These are phyloP conservation scores for Cutaneotrichosporon dermatis DNA, from an alignment of 1,284 basidiomycete genomes.

Conservation along the genomic window DNA sequence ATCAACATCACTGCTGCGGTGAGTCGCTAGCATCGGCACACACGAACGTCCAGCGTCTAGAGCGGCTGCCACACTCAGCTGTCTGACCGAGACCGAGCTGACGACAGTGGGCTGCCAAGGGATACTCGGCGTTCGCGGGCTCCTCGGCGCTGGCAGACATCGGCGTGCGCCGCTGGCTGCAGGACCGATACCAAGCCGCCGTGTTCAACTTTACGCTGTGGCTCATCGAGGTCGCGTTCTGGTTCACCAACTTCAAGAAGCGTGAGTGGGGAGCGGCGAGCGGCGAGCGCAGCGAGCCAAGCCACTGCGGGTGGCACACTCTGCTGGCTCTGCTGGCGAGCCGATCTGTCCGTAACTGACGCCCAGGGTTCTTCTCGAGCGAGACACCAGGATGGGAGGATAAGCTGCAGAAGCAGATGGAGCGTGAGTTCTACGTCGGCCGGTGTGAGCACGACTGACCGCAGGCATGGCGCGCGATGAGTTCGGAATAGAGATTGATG, in stretches of 20 bases:
- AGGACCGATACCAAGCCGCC: slow-evolving; percentile 43
- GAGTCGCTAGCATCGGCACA: slow-evolving; percentile 6
- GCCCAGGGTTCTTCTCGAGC: neutral
- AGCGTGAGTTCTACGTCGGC: slow-evolving; percentile 3
- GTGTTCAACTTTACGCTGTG: slow-evolving; percentile 50
- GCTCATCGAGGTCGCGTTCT: slow-evolving; percentile 51
- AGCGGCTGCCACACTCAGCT: no score
- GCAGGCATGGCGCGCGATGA: slow-evolving; percentile 50
- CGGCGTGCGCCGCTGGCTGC: slow-evolving; percentile 44
- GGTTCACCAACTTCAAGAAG: slow-evolving; percentile 39
- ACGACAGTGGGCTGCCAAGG: slow-evolving; percentile 49
- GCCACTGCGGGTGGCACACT: no score
- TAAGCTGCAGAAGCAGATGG: slow-evolving; percentile 44
- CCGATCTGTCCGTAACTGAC: neutral
- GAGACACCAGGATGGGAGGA: slow-evolving; percentile 45
- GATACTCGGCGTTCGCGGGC: slow-evolving; percentile 54
- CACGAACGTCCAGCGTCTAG: no score
- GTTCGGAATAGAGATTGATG: slow-evolving; percentile 53
- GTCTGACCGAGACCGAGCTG: neutral
- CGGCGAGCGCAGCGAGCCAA: no score
- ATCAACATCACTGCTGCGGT: slow-evolving; percentile 72
- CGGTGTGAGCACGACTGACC: no score
- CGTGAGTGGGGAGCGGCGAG: slow-evolving; percentile 28
- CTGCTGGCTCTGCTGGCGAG: no score
- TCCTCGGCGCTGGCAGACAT: slow-evolving; percentile 48